Evolutionary conservation across 139 green algal species (phyloP).

Genomic region (Edaphochlamys debaryana): DNA sequence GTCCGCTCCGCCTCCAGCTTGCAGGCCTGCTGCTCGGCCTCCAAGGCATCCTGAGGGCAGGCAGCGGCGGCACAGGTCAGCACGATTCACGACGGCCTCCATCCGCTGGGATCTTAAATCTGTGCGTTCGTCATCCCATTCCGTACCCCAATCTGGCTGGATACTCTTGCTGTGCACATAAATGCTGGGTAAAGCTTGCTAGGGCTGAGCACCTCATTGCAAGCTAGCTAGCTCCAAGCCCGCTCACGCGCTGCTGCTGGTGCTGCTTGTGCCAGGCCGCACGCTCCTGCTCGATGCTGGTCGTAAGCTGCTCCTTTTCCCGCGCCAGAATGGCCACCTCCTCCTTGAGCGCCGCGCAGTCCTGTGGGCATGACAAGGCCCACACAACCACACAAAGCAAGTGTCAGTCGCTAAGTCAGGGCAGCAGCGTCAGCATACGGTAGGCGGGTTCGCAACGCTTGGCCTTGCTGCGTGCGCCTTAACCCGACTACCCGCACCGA

Average conservation of each 20-base stretch:
- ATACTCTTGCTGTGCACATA: too few species aligned
- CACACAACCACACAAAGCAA: neutral
- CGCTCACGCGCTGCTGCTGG: neutral
- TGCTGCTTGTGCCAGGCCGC: constrained; percentile 22
- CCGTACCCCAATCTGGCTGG: too few species aligned
- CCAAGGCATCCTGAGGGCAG: constrained; percentile 2
- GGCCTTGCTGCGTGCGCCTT: too few species aligned
- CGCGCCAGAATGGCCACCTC: constrained; percentile 12
- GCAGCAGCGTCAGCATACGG: neutral
- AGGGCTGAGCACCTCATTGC: too few species aligned
- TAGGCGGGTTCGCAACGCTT: neutral
- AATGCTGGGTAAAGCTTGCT: too few species aligned
- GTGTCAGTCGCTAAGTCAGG: neutral
- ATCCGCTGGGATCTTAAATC: too few species aligned
- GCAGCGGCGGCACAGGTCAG: neutral
- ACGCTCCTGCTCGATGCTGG: constrained; percentile 2
- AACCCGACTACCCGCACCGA: too few species aligned
- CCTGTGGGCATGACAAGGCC: neutral
- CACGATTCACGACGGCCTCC: neutral
- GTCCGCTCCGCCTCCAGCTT: constrained; percentile 13
- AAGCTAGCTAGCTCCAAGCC: too few species aligned
- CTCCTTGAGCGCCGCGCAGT: constrained; percentile 7
- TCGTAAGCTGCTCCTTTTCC: constrained; percentile 9
- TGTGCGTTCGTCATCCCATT: too few species aligned
- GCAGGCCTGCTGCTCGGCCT: constrained; percentile 2